Base-by-base conservation (phyloP, 2,329 filamentous ascomycete genomes). In the Botrytis sinoallii region DNA sequence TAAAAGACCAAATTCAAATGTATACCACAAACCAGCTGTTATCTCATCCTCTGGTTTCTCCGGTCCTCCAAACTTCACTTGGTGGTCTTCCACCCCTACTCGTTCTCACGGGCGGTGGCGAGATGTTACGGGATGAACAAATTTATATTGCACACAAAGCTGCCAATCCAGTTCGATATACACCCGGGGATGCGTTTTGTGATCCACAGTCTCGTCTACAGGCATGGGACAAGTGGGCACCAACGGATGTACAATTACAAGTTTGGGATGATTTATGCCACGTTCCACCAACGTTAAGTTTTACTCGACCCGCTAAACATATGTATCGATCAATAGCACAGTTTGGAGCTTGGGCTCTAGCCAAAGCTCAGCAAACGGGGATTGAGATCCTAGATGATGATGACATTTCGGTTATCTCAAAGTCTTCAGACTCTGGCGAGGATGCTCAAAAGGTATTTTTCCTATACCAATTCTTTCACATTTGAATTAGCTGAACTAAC, bases 261-360 rank as follows among this genome's bases (percentile, higher is more conserved):
- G 91, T 98, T 1, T 98, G 95, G 95, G 95, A 98, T 74, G 93
- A 97, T 78, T 85, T 98, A 4, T 98, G 96, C 79, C 95, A 98
- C 80, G 95, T 97, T 9, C 91, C 92, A 0, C 93, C 95, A 0
- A 98, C 95, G 0, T 86, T 98, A n/a, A 97, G 93, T 79, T 98
- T 97, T 81, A 98, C 95, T 0, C 88, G 91, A n/a, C 96, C 96
- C 0, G 96, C 95, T 64, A 98, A 98, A 82, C 93, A 92, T 83
- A 98, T 98, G 94, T 98, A 94, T 81, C 89, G 95, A 66, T 93
- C 93, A 1, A 90, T 98, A 70, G 93, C 96, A 0, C 95, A 98
- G 78, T 98, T 99, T 79, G 92, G 94, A 3, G 94, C 95, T 0
- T 98, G 95, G 95, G 92, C 92, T 0, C 86, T 98, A 35, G 93